Conservation (phyloP, 2,329 filamentous ascomycete genomes). For the Neonectria faginata region DNA sequence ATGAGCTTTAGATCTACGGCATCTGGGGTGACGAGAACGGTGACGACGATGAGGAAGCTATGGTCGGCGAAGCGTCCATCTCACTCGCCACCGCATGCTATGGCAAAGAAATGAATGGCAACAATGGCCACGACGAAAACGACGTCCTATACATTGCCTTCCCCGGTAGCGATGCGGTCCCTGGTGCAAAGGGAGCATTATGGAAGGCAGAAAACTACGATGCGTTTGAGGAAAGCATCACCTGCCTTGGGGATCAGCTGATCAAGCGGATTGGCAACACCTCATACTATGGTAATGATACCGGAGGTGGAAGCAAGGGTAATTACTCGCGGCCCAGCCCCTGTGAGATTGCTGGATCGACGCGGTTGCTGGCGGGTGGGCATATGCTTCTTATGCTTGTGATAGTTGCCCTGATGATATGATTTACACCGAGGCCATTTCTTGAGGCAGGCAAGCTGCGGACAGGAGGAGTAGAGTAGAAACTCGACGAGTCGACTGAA, state of each 20-base stretch:
- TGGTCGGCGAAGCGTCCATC: conserved; percentile 68
- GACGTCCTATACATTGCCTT: conserved; percentile 72
- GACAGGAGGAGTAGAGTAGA: too few relatives aligned
- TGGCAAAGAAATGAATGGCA: conserved; percentile 63
- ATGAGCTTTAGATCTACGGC: conserved; percentile 60
- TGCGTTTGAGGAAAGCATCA: conserved; percentile 6
- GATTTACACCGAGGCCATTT: neutral
- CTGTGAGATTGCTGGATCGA: neutral
- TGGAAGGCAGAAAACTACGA: conserved; percentile 58
- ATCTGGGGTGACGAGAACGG: conserved; percentile 73
- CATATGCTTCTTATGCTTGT: neutral
- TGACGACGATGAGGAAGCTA: conserved; percentile 58
- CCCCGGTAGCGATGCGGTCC: conserved; percentile 63
- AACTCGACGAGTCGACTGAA: too few relatives aligned
- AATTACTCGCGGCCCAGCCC: neutral
- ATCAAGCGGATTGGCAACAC: neutral
- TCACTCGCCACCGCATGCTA: conserved; percentile 69
- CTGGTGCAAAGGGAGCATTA: conserved; percentile 61
- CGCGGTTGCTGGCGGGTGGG: neutral
- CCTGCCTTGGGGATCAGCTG: neutral
- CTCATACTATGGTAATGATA: neutral
- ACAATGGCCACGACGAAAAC: conserved; percentile 65
- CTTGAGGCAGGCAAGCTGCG: too few relatives aligned
- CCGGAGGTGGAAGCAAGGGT: neutral
- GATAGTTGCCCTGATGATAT: neutral